Conservation (phyloP, 495 filamentous ascomycete species). For the Massariosphaeria phaeospora region DNA sequence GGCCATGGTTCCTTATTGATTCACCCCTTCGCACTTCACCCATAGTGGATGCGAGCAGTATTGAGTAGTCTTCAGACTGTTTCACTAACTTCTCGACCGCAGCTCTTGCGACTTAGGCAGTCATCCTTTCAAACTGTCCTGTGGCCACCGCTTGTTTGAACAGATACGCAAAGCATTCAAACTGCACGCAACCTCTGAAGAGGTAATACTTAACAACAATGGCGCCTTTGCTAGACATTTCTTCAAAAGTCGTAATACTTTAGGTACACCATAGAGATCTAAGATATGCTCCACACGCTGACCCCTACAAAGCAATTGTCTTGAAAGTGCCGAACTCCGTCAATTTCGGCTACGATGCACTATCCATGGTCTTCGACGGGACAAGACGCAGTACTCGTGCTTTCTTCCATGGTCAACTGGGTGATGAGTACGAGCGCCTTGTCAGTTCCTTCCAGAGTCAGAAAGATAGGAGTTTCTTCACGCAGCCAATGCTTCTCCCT, state of each 20-base stretch:
- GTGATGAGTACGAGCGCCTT: not conserved
- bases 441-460: not conserved
- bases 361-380: not conserved
- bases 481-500: conserved; percentile 5
- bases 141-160: not conserved
- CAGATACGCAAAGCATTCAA: not conserved
- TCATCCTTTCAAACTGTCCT: not conserved
- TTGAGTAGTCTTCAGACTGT: not conserved
- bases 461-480: not conserved
- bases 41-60: not conserved
- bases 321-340: conserved; percentile 5
- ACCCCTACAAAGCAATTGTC: not conserved
- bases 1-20: no score
- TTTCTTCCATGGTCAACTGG: conserved; percentile 1
- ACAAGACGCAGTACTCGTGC: not conserved
- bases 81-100: not conserved
- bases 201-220: conserved; percentile 11
- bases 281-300: no score
- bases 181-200: conserved; percentile 2
- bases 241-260: no score
- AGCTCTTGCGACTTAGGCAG: not conserved
- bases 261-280: no score
- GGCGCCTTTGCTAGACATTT: conserved; percentile 5
- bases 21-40: no score
- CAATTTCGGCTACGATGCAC: conserved; percentile 7